Conservation (phyloP, 148 eudicot genomes). For the Rhododendron vialii region DNA sequence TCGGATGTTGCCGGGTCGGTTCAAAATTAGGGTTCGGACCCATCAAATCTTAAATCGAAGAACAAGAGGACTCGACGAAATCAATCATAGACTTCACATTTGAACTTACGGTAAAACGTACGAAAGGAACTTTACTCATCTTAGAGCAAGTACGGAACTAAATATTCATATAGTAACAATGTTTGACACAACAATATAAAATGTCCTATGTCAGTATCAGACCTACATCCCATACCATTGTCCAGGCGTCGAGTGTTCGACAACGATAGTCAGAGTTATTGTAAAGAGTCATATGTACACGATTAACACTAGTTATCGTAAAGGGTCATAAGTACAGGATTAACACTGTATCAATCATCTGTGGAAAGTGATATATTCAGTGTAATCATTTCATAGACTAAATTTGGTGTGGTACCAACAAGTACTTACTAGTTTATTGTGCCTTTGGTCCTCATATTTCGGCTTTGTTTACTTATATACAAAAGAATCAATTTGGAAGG, state of each 20-base stretch:
- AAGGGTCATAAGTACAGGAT: neutral
- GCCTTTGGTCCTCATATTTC: slow-evolving; percentile 19
- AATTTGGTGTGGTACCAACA: slow-evolving; percentile 8
- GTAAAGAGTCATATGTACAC: neutral
- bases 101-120: neutral
- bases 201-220: neutral
- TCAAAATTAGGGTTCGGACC: neutral
- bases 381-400: neutral
- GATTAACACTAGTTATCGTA: neutral
- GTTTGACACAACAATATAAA: neutral
- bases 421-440: neutral
- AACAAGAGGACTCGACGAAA: neutral
- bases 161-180: neutral
- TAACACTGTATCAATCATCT: neutral
- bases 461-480: slow-evolving; percentile 8
- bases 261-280: neutral
- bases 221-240: neutral
- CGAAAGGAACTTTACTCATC: neutral
- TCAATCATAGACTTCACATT: neutral
- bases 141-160: neutral
- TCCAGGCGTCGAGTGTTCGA: neutral
- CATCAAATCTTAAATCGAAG: neutral
- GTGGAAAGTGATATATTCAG: neutral
- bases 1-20: neutral
- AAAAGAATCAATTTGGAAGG: slow-evolving; percentile 3